These are phyloP conservation scores for Bipolaris gigantea DNA, from an alignment of 2,329 filamentous ascomycete species.

Conservation along the genomic window DNA sequence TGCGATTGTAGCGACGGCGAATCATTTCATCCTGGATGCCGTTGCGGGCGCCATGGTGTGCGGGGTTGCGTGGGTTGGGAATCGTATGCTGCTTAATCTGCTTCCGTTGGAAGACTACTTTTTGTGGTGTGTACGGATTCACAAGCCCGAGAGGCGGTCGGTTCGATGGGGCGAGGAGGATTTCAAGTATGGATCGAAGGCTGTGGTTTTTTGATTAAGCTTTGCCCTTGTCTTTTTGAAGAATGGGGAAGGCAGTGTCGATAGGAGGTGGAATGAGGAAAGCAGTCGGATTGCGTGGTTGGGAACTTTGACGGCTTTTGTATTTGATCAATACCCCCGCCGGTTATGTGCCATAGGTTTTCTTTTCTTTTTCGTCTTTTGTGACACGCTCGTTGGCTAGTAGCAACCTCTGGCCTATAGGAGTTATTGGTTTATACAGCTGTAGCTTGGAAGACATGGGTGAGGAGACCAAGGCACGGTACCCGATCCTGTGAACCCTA, in stretches of 20 bases:
- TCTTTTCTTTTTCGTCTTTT: neutral
- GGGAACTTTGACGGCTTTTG: too few relatives aligned
- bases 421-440: too few relatives aligned
- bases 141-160: constrained; percentile 57
- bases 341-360: neutral
- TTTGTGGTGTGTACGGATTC: constrained; percentile 62
- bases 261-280: neutral
- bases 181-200: constrained; percentile 18
- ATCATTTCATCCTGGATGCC: constrained; percentile 72
- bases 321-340: too few relatives aligned
- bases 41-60: constrained; percentile 69
- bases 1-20: constrained; percentile 71
- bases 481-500: neutral
- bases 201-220: constrained; percentile 20
- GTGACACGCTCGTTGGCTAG: too few relatives aligned
- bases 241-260: neutral
- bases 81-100: constrained; percentile 62
- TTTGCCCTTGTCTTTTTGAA: too few relatives aligned
- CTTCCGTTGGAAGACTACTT: constrained; percentile 70
- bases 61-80: constrained; percentile 62
- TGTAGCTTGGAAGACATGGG: neutral
- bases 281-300: neutral
- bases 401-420: too few relatives aligned
- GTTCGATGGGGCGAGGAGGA: constrained; percentile 25
- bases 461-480: neutral